Conservation (phyloP, 352 stramenopile genomes). For the Globisporangium parvum region DNA sequence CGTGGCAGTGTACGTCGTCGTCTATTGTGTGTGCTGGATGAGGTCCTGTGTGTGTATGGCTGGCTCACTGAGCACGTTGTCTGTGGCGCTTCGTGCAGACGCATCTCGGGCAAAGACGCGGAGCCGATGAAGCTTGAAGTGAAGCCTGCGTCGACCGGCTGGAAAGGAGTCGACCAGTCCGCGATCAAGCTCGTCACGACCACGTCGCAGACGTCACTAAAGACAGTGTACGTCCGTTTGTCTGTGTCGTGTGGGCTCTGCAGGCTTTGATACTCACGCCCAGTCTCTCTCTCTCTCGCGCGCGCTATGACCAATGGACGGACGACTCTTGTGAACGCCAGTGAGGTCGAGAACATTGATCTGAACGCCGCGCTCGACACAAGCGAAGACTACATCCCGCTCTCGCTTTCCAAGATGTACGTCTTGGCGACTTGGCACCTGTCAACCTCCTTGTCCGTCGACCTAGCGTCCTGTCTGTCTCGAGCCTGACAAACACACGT, state of each 20-base stretch:
- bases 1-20: constrained; percentile 21
- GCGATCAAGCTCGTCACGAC: constrained; percentile 30
- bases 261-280: background rate
- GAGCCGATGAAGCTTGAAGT: constrained; percentile 27
- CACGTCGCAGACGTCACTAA: constrained; percentile 24
- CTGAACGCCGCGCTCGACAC: constrained; percentile 26
- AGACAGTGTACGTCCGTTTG: constrained; percentile 23
- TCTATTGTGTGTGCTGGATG: background rate
- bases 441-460: background rate
- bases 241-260: background rate
- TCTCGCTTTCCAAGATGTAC: constrained; percentile 39
- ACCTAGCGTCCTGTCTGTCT: too few species aligned
- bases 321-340: too few species aligned
- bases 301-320: background rate
- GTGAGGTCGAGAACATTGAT: constrained; percentile 38
- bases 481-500: too few species aligned
- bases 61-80: too few species aligned
- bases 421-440: constrained; percentile 3
- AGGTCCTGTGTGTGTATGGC: too few species aligned
- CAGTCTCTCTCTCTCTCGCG: constrained; percentile 4
- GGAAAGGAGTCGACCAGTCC: constrained; percentile 27
- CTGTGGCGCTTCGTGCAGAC: constrained; percentile 6
- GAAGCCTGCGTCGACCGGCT: constrained; percentile 36
- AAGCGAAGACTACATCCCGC: constrained; percentile 31
- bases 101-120: constrained; percentile 23